Evolutionary conservation across 768 basidiomycete species (phyloP).

Genomic region (Collybia mongolica): DNA sequence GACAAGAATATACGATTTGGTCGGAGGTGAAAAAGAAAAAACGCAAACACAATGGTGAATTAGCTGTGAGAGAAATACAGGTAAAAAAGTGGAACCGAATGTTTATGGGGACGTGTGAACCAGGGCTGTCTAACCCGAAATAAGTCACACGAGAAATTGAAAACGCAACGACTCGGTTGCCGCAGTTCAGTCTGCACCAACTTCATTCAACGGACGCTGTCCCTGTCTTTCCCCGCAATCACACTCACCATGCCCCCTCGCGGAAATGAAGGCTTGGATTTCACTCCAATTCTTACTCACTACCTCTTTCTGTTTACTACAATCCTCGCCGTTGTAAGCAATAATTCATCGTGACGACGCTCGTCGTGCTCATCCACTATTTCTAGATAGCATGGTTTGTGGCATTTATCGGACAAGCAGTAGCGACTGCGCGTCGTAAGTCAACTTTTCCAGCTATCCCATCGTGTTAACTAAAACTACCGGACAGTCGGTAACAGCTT

Average conservation of each 20-base stretch:
- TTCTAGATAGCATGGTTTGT: constrained; percentile 68
- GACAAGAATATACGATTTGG: too few species aligned
- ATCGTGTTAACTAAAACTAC: constrained; percentile 9
- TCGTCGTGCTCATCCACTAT: constrained; percentile 35
- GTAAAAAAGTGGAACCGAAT: too few species aligned
- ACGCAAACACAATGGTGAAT: too few species aligned
- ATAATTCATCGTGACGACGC: constrained; percentile 9
- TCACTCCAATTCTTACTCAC: constrained; percentile 87
- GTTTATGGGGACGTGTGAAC: too few species aligned
- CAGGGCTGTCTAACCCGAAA: too few species aligned
- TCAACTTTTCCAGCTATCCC: constrained; percentile 1
- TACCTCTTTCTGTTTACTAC: constrained; percentile 90
- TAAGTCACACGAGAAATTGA: not conserved
- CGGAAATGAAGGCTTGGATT: constrained; percentile 71
- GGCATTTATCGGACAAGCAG: constrained; percentile 74
- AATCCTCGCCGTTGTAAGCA: constrained; percentile 72
- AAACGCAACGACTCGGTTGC: not conserved
- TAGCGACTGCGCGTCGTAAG: constrained; percentile 56
- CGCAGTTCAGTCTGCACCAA: not conserved
- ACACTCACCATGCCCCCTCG: constrained; percentile 46
- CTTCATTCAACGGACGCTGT: constrained; percentile 2
- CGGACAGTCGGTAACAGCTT: constrained; percentile 36
- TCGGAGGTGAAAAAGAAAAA: too few species aligned
- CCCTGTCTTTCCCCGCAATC: not conserved
- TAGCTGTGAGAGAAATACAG: too few species aligned